Percentiles rank a stretch among this genome's conserved stretches.
phyloP scores from a whole-genome alignment of 2,329 filamentous ascomycete species.

The Stachybotrys echinatus region DNA sequence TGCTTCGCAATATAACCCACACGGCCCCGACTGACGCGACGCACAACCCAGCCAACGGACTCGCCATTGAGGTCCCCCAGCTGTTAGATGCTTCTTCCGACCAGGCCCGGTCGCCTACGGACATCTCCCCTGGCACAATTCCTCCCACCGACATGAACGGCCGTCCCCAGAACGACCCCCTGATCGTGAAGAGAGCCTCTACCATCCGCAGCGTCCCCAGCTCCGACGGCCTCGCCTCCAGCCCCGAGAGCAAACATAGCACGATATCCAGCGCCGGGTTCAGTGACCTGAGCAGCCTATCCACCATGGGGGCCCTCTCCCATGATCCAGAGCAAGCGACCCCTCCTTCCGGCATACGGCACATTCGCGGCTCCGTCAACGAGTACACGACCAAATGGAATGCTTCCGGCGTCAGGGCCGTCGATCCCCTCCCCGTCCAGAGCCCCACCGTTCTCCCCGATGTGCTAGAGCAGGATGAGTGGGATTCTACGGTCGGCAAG shows the following conservation, averaged over 20 bases:
- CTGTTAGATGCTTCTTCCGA: background rate
- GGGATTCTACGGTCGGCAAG: conserved; percentile 65
- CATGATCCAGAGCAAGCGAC: conserved; percentile 25
- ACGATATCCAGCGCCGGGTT: conserved; percentile 51
- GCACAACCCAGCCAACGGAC: background rate
- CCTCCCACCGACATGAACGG: background rate
- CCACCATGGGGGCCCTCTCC: conserved; percentile 23
- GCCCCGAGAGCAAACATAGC: conserved; percentile 41
- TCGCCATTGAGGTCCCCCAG: background rate
- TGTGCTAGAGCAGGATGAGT: conserved; percentile 33
- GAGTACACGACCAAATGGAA: conserved; percentile 26
- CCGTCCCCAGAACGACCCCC: background rate
- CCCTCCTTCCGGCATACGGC: conserved; percentile 24
- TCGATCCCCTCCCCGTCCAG: conserved; percentile 21
- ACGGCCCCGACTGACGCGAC: background rate
- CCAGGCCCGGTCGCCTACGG: background rate
- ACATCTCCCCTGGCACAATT: background rate
- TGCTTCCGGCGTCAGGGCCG: conserved; percentile 21
- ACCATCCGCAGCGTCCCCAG: conserved; percentile 55
- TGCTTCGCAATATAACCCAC: background rate
- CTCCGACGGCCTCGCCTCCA: conserved; percentile 45
- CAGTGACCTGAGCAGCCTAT: conserved; percentile 46
- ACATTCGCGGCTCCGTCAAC: conserved; percentile 25
- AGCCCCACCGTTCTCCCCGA: conserved; percentile 21
- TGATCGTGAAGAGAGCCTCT: conserved; percentile 5